A percentile compares a stretch with the other conserved stretches of the same genome.
Conservation (phyloP, 2,329 filamentous ascomycete genomes). For the Aspergillus persii region DNA sequence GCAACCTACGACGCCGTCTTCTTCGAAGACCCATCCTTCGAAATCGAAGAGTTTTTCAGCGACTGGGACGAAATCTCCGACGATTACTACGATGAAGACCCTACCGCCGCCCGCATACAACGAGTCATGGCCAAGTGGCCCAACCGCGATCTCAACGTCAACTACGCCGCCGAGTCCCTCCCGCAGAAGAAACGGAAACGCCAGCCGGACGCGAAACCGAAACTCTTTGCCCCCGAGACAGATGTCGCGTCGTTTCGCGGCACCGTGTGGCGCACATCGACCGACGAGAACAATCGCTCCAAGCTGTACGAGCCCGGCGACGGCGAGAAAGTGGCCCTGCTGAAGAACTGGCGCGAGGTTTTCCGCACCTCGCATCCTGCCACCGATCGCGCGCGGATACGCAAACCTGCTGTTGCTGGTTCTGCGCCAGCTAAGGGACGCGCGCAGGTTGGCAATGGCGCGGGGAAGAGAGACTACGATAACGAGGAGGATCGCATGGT, state of each 20-base stretch:
- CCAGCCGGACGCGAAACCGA: slow-evolving; percentile 10
- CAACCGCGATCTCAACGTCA: slow-evolving; percentile 1
- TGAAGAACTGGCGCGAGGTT: slow-evolving; percentile 48
- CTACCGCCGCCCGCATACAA: slow-evolving; percentile 28
- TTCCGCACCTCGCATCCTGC: slow-evolving; percentile 38
- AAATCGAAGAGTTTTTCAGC: slow-evolving; percentile 41
- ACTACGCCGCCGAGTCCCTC: slow-evolving; percentile 2
- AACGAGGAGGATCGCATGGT: background rate
- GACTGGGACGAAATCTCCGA: slow-evolving; percentile 49
- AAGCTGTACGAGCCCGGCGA: slow-evolving; percentile 39
- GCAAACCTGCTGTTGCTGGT: slow-evolving; percentile 3
- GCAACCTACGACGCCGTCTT: slow-evolving; percentile 41
- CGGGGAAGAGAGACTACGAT: background rate
- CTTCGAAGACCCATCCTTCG: slow-evolving; percentile 39
- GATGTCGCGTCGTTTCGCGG: slow-evolving; percentile 37
- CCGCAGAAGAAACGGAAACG: slow-evolving; percentile 10
- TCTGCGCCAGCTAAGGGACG: background rate
- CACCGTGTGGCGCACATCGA: slow-evolving; percentile 39
- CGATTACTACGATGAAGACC: slow-evolving; percentile 46
- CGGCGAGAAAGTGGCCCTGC: slow-evolving; percentile 43
- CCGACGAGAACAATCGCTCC: slow-evolving; percentile 23
- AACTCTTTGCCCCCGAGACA: slow-evolving; percentile 7
- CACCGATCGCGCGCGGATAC: slow-evolving; percentile 22
- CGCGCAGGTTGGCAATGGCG: background rate
- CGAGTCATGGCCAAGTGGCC: slow-evolving; percentile 16